phyloP scores from a whole-genome alignment of 2,329 filamentous ascomycete species.

The Calonectria fujianensis region DNA sequence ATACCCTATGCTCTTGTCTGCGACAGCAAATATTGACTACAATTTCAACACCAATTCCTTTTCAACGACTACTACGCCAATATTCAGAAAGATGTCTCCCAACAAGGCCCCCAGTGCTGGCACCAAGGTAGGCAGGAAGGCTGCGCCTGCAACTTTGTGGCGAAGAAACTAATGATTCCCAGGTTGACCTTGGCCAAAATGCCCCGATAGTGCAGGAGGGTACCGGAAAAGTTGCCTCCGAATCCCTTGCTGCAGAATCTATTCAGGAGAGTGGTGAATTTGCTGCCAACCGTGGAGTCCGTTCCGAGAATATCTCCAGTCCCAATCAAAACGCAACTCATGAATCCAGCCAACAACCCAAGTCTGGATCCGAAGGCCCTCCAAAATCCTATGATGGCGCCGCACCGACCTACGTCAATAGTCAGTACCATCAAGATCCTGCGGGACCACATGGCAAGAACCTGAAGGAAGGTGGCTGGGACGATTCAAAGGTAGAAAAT shows the following conservation, averaged over 20 bases:
- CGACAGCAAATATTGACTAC: neutral
- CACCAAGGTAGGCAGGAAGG: conserved; percentile 49
- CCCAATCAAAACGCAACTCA: conserved; percentile 11
- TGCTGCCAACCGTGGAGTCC: conserved; percentile 73
- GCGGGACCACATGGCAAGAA: conserved; percentile 67
- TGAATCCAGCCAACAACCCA: conserved; percentile 19
- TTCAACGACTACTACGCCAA: neutral
- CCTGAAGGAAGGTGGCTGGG: conserved; percentile 61
- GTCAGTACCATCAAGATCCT: conserved; percentile 57
- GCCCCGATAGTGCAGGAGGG: conserved; percentile 75
- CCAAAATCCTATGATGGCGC: conserved; percentile 47
- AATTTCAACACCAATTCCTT: neutral
- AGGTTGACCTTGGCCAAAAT: conserved; percentile 69
- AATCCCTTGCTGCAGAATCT: conserved; percentile 87
- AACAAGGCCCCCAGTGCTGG: conserved; percentile 45
- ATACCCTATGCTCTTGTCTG: neutral
- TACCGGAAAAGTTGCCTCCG: conserved; percentile 77
- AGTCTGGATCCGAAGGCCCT: conserved; percentile 18
- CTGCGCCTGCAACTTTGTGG: neutral
- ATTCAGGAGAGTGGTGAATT: conserved; percentile 76
- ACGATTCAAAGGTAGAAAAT: conserved; percentile 58
- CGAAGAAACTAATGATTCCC: neutral
- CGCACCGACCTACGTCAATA: conserved; percentile 63
- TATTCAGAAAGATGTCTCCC: conserved; percentile 45
- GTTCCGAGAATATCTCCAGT: conserved; percentile 48